Evolutionary conservation across 163 green algal species (phyloP).

Genomic region (Scenedesmus sp.): DNA sequence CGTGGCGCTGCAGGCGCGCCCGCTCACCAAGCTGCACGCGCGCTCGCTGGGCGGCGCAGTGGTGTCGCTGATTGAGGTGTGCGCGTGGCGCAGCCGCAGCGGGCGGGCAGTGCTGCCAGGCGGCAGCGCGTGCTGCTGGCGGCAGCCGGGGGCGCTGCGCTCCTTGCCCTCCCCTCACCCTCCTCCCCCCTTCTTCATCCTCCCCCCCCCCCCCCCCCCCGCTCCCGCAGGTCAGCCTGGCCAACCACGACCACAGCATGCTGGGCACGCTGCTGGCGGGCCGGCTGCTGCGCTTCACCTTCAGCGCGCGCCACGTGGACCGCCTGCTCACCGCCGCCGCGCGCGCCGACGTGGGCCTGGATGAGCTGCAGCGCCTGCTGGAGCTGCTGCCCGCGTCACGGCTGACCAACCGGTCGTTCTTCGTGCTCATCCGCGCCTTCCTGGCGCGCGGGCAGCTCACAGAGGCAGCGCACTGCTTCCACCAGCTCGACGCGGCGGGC

Average conservation of each 20-base stretch:
- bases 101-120: background rate
- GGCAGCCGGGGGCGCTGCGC: background rate
- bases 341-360: constrained; percentile 25
- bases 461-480: constrained; percentile 41
- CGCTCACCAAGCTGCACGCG: constrained; percentile 1
- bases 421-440: constrained; percentile 32
- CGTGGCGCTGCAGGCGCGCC: constrained; percentile 2
- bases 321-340: constrained; percentile 15
- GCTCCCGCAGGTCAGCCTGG: constrained; percentile 20
- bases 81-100: too few relatives aligned
- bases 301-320: constrained; percentile 9
- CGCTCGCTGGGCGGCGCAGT: constrained; percentile 7
- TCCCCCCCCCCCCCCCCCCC: too few relatives aligned
- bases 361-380: constrained; percentile 41
- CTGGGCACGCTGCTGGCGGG: constrained; percentile 24
- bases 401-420: constrained; percentile 27
- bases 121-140: background rate
- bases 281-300: constrained; percentile 16
- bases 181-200: background rate
- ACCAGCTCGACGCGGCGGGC: constrained; percentile 31
- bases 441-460: constrained; percentile 9
- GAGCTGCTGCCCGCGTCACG: background rate
- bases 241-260: constrained; percentile 33
- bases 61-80: constrained; percentile 21
- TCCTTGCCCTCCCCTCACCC: background rate